phyloP scores from a whole-genome alignment of 257 asterid species.

The Gardenia jasminoides region DNA sequence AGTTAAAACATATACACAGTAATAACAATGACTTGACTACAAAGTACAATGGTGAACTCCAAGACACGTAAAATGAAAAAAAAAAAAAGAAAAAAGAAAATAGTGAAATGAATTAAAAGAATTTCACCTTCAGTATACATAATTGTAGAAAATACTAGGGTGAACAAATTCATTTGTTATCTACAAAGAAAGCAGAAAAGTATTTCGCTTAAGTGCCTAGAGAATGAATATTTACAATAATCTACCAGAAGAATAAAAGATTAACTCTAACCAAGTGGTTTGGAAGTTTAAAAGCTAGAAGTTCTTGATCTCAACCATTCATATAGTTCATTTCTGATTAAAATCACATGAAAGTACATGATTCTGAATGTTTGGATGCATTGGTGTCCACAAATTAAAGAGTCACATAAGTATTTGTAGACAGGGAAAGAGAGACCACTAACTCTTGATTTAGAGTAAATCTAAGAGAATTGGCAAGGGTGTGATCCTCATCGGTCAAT shows the following conservation, averaged over 20 bases:
- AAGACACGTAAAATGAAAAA: neutral
- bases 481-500: conserved; percentile 77
- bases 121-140: neutral
- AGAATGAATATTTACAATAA: neutral
- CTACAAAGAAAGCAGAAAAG: neutral
- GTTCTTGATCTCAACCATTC: neutral
- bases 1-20: neutral
- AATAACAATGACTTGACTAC: neutral
- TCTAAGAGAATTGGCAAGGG: conserved; percentile 80
- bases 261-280: neutral
- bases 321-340: neutral
- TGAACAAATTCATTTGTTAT: neutral
- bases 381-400: too few relatives aligned
- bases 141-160: neutral
- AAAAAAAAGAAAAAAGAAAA: too few relatives aligned
- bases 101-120: neutral
- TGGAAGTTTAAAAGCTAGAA: neutral
- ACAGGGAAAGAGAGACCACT: conserved; percentile 25
- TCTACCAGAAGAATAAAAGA: neutral
- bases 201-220: too few relatives aligned
- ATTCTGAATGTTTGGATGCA: neutral
- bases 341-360: neutral
- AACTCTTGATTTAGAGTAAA: conserved; percentile 84
- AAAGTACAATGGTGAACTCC: neutral
- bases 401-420: neutral